Percentiles rank a stretch among this genome's conserved stretches.
These are phyloP conservation scores for Nymphaea thermarum DNA, from an alignment of 164 flowering plant species.

Conservation along the genomic window DNA sequence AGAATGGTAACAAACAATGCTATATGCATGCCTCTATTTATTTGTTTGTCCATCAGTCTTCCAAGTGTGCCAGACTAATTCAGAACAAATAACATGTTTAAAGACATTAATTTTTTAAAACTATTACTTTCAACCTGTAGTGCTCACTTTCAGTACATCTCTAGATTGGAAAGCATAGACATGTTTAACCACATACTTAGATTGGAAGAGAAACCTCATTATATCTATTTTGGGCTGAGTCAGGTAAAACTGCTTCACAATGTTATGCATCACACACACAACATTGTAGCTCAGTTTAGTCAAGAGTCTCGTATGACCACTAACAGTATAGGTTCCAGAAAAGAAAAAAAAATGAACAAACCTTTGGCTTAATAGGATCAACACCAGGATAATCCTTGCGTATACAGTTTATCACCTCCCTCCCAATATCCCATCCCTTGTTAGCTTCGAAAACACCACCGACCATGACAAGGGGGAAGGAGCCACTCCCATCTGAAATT, in stretches of 20 bases:
- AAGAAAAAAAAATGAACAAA: constrained; percentile 12
- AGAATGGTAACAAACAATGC: too few species aligned
- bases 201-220: too few species aligned
- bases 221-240: too few species aligned
- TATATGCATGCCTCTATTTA: too few species aligned
- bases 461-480: constrained; percentile 90
- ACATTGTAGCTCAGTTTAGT: background rate
- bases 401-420: constrained; percentile 52
- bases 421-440: constrained; percentile 74
- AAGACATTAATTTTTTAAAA: too few species aligned
- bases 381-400: constrained; percentile 55
- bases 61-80: too few species aligned
- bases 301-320: background rate
- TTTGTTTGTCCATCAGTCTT: too few species aligned
- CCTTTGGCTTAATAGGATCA: constrained; percentile 79
- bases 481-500: constrained; percentile 59
- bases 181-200: too few species aligned
- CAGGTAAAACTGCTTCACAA: background rate
- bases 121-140: too few species aligned
- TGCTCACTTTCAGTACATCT: too few species aligned
- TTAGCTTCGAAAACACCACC: constrained; percentile 96
- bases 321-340: background rate
- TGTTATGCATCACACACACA: background rate
- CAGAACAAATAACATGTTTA: too few species aligned
- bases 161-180: too few species aligned